Evolutionary conservation across 163 green algal genomes (phyloP), one percentile per base, ranked within the genome.

Genomic region (Scenedesmus sp.): DNA sequence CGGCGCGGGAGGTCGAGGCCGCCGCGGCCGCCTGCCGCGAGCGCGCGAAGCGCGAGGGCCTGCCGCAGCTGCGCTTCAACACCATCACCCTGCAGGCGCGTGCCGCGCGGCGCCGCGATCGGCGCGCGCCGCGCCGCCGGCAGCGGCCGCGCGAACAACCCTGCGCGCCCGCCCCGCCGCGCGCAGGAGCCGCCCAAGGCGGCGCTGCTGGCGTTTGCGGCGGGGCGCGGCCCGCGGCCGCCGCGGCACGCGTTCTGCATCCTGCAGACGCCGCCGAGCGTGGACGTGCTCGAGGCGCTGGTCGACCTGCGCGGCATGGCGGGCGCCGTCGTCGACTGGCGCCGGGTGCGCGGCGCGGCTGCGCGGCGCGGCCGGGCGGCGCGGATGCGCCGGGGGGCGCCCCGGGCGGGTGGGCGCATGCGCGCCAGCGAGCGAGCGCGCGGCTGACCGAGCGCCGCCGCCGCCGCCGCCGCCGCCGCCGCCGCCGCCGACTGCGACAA

Each of bases 131-230:
- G n/a, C n/a, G n/a, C n/a, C n/a, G n/a, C n/a, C n/a, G n/a, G n/a
- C n/a, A n/a, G n/a, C n/a, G n/a, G n/a, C n/a, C n/a, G n/a, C n/a
- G n/a, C n/a, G n/a, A n/a, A n/a, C n/a, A n/a, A n/a, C n/a, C n/a
- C n/a, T n/a, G n/a, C n/a, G n/a, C n/a, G n/a, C n/a, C n/a, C n/a
- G n/a, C n/a, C n/a, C n/a, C n/a, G n/a, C n/a, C n/a, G n/a, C 62
- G 22, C n/a, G n/a, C 80, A 93, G 88, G 89, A 94, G 78, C 89
- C 89, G 0, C 51, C 80, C 6, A 93, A 93, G 81, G 47, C 78
- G 39, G 79, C 80, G 11, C 60, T 89, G 50, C 77, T 94, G 28
- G 65, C 62, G 4, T 92, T 82, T 50, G 51, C 70, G n/a, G 7
- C 58, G 57, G 70, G 87, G 33, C 63, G 26, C 26, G 76, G 33